Evolutionary conservation across 306 rosid genomes (phyloP).

Genomic region (Cyamopsis tetragonoloba): DNA sequence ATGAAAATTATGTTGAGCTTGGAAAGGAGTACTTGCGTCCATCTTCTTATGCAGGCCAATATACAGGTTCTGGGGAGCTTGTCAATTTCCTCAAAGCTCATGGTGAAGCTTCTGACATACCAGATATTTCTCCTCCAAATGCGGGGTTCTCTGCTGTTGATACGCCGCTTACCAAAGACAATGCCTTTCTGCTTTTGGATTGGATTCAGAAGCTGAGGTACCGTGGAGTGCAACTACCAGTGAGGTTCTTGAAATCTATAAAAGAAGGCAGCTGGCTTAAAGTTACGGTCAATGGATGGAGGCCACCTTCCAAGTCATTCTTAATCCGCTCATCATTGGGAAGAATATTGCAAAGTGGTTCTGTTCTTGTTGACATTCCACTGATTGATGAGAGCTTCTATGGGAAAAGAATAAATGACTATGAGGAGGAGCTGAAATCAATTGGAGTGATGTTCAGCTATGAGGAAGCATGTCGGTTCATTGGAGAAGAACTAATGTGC

Average conservation of each 20-base stretch:
- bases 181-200: constrained; percentile 55
- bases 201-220: constrained; percentile 47
- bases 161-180: constrained; percentile 49
- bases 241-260: constrained; percentile 43
- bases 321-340: constrained; percentile 44
- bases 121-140: constrained; percentile 56
- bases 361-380: constrained; percentile 64
- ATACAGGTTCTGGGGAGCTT: constrained; percentile 9
- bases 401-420: constrained; percentile 36
- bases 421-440: constrained; percentile 53
- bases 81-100: constrained; percentile 37
- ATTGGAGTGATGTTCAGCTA: constrained; percentile 68
- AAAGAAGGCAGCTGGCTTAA: constrained; percentile 66
- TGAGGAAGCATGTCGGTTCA: constrained; percentile 57
- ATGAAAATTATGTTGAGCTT: constrained; percentile 49
- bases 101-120: constrained; percentile 56
- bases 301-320: constrained; percentile 66
- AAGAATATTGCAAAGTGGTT: constrained; percentile 48
- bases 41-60: constrained; percentile 33
- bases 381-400: constrained; percentile 54
- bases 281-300: constrained; percentile 42
- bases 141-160: constrained; percentile 40
- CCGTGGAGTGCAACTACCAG: constrained; percentile 14
- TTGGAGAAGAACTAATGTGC: constrained; percentile 63
- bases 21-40: constrained; percentile 43